Conservation (phyloP, 2,329 filamentous ascomycete species). For the Coniochaeta sp. region DNA sequence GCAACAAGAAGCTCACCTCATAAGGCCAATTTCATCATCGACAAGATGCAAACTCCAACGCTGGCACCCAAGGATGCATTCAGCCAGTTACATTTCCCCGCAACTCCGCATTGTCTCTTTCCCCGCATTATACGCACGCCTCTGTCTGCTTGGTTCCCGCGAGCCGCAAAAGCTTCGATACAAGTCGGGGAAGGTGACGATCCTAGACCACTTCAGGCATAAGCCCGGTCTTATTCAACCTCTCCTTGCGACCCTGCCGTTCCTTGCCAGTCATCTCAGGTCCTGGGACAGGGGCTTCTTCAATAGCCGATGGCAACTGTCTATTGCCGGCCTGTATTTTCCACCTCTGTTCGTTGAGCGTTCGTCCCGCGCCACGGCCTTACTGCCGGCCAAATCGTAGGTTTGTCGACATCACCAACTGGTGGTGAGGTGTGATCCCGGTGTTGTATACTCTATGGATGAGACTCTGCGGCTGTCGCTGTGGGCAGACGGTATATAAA, state of each 20-base stretch:
- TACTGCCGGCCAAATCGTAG: background rate
- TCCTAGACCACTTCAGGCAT: background rate
- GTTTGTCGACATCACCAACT: background rate
- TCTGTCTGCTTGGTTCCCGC: background rate
- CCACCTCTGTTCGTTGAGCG: background rate
- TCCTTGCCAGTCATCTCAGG: background rate
- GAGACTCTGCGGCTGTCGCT: background rate
- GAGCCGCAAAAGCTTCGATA: background rate
- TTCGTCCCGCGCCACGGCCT: background rate
- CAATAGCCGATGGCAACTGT: background rate
- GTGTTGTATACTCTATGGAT: background rate
- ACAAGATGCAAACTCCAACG: background rate
- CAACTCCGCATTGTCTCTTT: background rate
- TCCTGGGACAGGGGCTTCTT: background rate
- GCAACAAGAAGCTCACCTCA: background rate
- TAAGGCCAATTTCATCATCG: background rate
- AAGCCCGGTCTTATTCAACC: background rate
- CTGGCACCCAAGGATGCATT: background rate
- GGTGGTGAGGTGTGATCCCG: background rate
- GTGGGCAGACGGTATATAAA: background rate
- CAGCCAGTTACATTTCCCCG: background rate
- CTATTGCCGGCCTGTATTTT: background rate
- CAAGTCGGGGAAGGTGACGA: background rate
- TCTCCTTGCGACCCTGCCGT: background rate
- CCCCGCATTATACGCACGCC: background rate